These are phyloP conservation scores for Puccinia coronata DNA, from an alignment of 1,284 basidiomycete genomes.

Conservation along the genomic window DNA sequence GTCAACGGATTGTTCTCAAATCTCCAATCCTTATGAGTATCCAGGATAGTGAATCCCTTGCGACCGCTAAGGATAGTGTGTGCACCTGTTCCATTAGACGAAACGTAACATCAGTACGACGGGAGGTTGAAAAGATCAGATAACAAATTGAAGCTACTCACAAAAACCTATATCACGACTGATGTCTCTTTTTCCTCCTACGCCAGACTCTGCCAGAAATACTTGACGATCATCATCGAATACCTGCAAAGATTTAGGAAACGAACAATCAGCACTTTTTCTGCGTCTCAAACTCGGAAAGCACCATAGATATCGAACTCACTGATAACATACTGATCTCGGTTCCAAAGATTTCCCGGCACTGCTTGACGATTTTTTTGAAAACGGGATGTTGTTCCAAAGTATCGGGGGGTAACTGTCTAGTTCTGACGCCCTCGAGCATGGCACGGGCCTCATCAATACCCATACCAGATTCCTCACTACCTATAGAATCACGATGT, in stretches of 20 bases:
- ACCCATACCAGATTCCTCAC: not conserved
- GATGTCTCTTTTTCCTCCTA: constrained; percentile 27
- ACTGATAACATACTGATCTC: constrained; percentile 54
- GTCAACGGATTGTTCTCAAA: constrained; percentile 38
- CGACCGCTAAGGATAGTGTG: constrained; percentile 48
- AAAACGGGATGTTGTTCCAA: constrained; percentile 51
- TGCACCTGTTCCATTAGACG: constrained; percentile 17
- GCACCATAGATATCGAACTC: too few relatives aligned
- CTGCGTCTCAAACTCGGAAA: not conserved
- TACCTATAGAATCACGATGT: constrained; percentile 17
- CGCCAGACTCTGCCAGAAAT: constrained; percentile 53
- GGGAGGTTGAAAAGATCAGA: not conserved
- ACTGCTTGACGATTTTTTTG: constrained; percentile 53
- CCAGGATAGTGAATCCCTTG: constrained; percentile 45
- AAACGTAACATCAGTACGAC: not conserved
- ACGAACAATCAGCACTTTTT: not conserved
- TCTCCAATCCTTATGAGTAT: constrained; percentile 47
- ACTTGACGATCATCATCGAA: constrained; percentile 55
- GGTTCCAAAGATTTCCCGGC: constrained; percentile 53
- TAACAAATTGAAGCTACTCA: not conserved
- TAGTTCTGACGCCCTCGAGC: not conserved
- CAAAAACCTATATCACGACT: constrained; percentile 38
- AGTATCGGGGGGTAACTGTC: constrained; percentile 33
- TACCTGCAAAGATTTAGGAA: constrained; percentile 7
- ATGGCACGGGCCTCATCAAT: not conserved